Base-by-base conservation (phyloP, 495 filamentous ascomycete species). In the Annulohypoxylon nitens region DNA sequence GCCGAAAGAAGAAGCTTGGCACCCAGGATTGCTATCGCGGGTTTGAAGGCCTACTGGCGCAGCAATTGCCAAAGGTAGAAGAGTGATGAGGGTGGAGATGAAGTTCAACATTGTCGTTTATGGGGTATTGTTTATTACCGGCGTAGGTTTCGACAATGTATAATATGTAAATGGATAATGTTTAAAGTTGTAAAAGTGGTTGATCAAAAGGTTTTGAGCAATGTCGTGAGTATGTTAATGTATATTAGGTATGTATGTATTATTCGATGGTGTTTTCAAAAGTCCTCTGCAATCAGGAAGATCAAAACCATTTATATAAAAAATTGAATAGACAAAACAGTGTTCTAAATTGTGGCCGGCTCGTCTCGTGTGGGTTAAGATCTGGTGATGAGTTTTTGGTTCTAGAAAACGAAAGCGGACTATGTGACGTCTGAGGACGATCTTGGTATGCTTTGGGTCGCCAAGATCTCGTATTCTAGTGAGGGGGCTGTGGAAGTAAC, bases 1-100 rank as follows among this genome's bases (percentile, higher is more conserved):
- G 39, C 64, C 50, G 67, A 82, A 78, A 12, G 81, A 82, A 12
- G 71, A 69, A 18, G 65, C 60, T 30, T 78, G 67, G 55, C 82
- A 83, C 33, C 78, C 70, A 1, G 67, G 61, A 14, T 68, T 67
- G 68, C 61, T 72, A 48, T 61, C 62, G 66, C 69, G 73, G 23
- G 26, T 25, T 9, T 57, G 25, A 34, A 71, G 16, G 36, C 53
- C 55, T 26, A 62, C 43, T 23, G 75, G 75, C 3, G 67, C 72
- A 25, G 75, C 75, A 48, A 57, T 69, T 18, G 63, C 68, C 41
- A 77, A 37, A 58, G 73, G 73, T 18, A 75, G 73, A 59, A 77
- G 54, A 53, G 69, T 59, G 47, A 63, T 58, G 61, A 77, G 51
- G 36, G 75, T 66, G 43, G 65, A 63, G 73, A 75, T 48, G 65